A percentile compares a stretch with the other conserved stretches of the same genome.
These are phyloP conservation scores for Daldinia sp. DNA, from an alignment of 2,329 filamentous ascomycete genomes.

Conservation along the genomic window DNA sequence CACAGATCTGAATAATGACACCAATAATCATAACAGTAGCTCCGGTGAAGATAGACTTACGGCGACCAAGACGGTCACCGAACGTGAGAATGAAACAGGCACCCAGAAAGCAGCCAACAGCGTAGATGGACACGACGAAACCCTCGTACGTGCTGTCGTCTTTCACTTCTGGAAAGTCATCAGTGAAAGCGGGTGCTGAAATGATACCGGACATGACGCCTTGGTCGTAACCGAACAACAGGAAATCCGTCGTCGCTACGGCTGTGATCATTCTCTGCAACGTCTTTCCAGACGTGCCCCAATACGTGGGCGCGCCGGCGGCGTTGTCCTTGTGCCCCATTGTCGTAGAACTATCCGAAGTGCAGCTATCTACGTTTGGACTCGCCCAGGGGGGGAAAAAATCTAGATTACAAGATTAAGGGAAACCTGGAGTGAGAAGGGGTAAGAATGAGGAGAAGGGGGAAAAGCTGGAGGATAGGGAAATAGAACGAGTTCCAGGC, in stretches of 20 bases:
- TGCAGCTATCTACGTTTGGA: slow-evolving; percentile 1
- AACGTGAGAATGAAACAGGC: slow-evolving; percentile 52
- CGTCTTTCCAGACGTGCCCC: slow-evolving; percentile 44
- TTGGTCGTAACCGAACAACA: slow-evolving; percentile 46
- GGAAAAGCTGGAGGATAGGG: slow-evolving; percentile 8
- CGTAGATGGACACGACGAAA: slow-evolving; percentile 53
- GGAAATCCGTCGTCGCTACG: slow-evolving; percentile 43
- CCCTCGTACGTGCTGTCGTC: slow-evolving; percentile 47
- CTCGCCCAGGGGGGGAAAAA: slow-evolving; percentile 1
- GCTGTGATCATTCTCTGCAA: slow-evolving; percentile 44
- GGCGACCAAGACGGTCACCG: slow-evolving; percentile 63
- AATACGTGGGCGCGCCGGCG: slow-evolving; percentile 44
- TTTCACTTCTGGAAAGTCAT: slow-evolving; percentile 46
- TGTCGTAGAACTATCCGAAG: slow-evolving; percentile 5
- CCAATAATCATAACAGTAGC: slow-evolving; percentile 63
- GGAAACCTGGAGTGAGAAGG: slow-evolving; percentile 14
- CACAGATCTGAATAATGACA: slow-evolving; percentile 61
- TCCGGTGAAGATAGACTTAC: slow-evolving; percentile 62
- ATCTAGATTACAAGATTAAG: slow-evolving; percentile 10
- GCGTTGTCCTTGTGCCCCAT: slow-evolving; percentile 44
- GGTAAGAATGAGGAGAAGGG: slow-evolving; percentile 2
- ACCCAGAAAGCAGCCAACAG: slow-evolving; percentile 54
- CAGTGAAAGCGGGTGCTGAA: slow-evolving; percentile 40
- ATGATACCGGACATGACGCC: slow-evolving; percentile 48
- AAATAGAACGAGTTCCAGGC: slow-evolving; percentile 32